Conservation (phyloP, 176 grass and related monocot genomes). For the Zizania latifolia region DNA sequence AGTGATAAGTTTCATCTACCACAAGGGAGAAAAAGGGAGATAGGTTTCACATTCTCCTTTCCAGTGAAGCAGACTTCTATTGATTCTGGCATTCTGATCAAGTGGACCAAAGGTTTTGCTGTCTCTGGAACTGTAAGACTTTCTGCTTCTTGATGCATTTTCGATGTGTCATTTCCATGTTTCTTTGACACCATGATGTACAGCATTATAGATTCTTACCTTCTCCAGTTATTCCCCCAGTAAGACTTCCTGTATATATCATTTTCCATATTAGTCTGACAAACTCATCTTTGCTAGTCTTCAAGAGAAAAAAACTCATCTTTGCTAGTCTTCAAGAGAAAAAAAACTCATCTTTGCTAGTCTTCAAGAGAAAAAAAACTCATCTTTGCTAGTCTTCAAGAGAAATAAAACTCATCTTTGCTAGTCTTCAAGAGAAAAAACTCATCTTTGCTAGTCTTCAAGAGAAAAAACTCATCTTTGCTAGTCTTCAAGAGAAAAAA, state of each 20-base stretch:
- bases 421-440: no score
- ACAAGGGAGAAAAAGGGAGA: conserved; percentile 28
- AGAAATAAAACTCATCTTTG: neutral
- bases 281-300: neutral
- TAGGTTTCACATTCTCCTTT: conserved; percentile 59
- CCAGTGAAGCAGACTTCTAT: conserved; percentile 42
- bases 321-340: no score
- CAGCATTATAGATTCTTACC: neutral
- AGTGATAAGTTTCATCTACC: conserved; percentile 21
- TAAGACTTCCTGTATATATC: no score
- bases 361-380: no score
- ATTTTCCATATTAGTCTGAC: neutral
- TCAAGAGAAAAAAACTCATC: no score
- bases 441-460: no score
- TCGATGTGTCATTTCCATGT: neutral
- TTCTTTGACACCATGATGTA: neutral
- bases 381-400: no score
- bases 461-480: neutral
- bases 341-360: neutral
- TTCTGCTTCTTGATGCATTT: neutral
- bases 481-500: no score
- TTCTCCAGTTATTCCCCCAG: neutral
- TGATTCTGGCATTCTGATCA: conserved; percentile 43
- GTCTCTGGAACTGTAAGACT: conserved; percentile 38
- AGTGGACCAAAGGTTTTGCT: conserved; percentile 54